Percentiles rank a stretch among this genome's conserved stretches.
Evolutionary conservation across 345 rosid genomes (phyloP).

Genomic region (Syzygium aromaticum): DNA sequence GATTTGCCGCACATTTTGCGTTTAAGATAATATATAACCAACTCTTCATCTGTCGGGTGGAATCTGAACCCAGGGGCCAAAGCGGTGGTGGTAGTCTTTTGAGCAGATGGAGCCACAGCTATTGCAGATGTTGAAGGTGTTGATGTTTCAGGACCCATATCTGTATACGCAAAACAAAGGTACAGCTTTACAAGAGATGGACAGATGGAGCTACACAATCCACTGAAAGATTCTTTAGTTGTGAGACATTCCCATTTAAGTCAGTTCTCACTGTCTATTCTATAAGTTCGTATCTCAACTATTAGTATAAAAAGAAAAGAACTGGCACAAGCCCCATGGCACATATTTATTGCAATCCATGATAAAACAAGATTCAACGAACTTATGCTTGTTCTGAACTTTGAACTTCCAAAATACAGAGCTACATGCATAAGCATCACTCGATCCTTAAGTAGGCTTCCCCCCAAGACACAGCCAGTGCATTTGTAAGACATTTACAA

Average conservation of each 20-base stretch:
- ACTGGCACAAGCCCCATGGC: background rate
- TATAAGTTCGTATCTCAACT: background rate
- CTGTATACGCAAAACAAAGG: background rate
- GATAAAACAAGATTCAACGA: background rate
- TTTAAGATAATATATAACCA: constrained; percentile 76
- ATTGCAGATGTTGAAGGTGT: background rate
- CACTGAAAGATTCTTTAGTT: background rate
- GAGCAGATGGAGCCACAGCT: constrained; percentile 1
- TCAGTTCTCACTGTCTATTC: background rate
- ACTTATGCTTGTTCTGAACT: background rate
- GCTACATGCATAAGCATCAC: background rate
- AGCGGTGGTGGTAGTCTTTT: constrained; percentile 20
- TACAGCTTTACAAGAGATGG: background rate
- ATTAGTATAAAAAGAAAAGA: background rate
- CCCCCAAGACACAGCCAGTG: background rate
- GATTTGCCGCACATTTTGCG: constrained; percentile 63
- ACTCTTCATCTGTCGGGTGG: constrained; percentile 93
- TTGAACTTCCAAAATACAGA: background rate
- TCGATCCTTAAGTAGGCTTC: background rate
- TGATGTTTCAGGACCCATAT: constrained; percentile 10
- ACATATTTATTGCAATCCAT: background rate
- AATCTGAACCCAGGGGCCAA: constrained; percentile 94
- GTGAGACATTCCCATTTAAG: background rate
- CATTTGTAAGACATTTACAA: background rate
- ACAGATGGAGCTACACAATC: background rate